Percentiles rank a stretch among this genome's conserved stretches.
These are phyloP conservation scores for Termitomyces sp. DNA, from an alignment of 768 basidiomycete species.

Conservation along the genomic window DNA sequence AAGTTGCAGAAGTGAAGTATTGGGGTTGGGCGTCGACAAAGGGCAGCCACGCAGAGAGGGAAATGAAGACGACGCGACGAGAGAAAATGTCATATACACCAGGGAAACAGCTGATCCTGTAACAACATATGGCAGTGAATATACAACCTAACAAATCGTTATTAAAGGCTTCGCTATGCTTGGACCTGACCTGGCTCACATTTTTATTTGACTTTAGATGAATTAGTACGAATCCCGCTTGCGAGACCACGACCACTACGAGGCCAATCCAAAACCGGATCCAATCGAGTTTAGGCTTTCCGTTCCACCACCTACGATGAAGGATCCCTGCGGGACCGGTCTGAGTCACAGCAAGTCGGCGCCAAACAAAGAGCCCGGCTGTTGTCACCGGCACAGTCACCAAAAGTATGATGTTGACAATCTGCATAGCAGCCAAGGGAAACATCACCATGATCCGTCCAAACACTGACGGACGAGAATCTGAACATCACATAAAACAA, in stretches of 20 bases:
- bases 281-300: conserved; percentile 25
- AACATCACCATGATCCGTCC: conserved; percentile 49
- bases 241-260: conserved; percentile 34
- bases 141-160: conserved; percentile 41
- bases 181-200: conserved; percentile 33
- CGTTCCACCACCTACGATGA: background rate
- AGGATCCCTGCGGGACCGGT: conserved; percentile 1
- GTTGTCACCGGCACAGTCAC: conserved; percentile 55
- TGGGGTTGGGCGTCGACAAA: background rate
- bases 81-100: conserved; percentile 40
- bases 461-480: conserved; percentile 42
- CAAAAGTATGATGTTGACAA: conserved; percentile 53
- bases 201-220: conserved; percentile 56
- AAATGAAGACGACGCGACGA: conserved; percentile 24
- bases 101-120: conserved; percentile 42
- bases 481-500: background rate
- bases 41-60: background rate
- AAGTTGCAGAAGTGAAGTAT: conserved; percentile 35
- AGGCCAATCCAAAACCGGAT: conserved; percentile 61
- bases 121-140: conserved; percentile 51
- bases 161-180: background rate
- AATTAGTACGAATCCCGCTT: conserved; percentile 40
- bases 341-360: conserved; percentile 13
- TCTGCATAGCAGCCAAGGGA: conserved; percentile 41
- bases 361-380: conserved; percentile 30